These are phyloP conservation scores for Aschersonia sp. DNA, from an alignment of 2,329 filamentous ascomycete species.

Conservation along the genomic window DNA sequence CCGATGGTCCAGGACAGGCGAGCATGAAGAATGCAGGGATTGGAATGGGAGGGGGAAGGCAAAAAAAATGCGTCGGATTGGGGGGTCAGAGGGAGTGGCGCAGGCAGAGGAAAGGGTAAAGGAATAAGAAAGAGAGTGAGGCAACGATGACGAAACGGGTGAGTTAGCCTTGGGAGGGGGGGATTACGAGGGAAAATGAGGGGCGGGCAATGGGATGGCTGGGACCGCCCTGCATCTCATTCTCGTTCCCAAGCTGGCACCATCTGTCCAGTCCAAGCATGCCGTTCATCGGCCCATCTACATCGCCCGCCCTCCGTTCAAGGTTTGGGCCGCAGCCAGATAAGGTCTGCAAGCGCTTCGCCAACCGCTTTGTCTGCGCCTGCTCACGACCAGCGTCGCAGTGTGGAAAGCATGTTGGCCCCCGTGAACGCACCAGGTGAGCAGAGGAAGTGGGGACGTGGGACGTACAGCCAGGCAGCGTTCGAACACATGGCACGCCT, in stretches of 20 bases:
- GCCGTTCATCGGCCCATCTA: no score
- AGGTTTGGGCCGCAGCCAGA: no score
- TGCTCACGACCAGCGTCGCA: no score
- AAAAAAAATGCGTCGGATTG: not conserved
- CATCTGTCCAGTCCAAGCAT: no score
- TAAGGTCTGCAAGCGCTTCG: no score
- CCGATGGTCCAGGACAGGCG: not conserved
- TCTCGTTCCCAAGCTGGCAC: no score
- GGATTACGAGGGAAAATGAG: not conserved
- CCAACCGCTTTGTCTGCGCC: no score
- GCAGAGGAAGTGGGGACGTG: not conserved
- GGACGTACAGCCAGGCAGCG: not conserved
- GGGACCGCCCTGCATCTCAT: no score
- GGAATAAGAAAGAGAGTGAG: not conserved
- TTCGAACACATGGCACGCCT: not conserved
- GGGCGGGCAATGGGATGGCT: not conserved
- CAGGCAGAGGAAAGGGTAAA: not conserved
- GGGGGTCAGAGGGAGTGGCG: not conserved
- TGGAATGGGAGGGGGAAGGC: not conserved
- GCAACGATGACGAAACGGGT: constrained; percentile 4
- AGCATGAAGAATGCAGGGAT: not conserved
- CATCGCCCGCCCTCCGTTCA: no score
- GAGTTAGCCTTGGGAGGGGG: not conserved
- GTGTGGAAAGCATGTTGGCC: not conserved
- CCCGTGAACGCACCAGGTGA: not conserved